phyloP scores from a whole-genome alignment of 2,329 filamentous ascomycete species.

The Ascochyta pisi region DNA sequence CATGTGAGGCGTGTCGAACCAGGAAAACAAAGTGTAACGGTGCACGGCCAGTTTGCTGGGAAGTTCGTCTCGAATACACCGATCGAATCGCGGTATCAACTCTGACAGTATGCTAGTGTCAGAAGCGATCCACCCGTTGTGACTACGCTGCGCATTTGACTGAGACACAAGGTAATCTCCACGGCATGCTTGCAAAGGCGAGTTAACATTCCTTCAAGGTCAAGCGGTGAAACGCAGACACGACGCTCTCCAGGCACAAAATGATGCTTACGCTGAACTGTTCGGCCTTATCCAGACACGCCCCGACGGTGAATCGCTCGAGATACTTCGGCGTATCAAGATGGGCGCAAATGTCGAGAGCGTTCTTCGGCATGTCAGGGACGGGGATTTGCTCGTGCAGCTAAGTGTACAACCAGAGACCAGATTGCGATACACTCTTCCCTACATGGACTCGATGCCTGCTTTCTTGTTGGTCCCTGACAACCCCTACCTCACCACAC shows the following conservation, averaged over 20 bases:
- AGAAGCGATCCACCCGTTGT: conserved; percentile 7
- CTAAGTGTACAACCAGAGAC: conserved; percentile 16
- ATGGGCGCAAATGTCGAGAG: conserved; percentile 18
- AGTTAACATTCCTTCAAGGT: conserved; percentile 8
- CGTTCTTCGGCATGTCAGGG: conserved; percentile 21
- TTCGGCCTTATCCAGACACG: conserved; percentile 19
- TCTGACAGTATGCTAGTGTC: conserved; percentile 8
- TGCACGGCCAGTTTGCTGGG: conserved; percentile 1
- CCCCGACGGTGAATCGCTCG: conserved; percentile 18
- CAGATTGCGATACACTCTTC: conserved; percentile 18
- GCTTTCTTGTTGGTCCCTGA: conserved; percentile 10
- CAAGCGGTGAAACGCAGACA: conserved; percentile 25
- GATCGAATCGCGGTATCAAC: background rate
- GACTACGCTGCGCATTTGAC: conserved; percentile 5
- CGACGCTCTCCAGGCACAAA: conserved; percentile 15
- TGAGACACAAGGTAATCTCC: conserved; percentile 12
- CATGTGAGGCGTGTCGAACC: conserved; percentile 8
- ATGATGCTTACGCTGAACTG: conserved; percentile 21
- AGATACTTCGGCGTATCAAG: conserved; percentile 23
- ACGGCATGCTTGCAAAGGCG: background rate
- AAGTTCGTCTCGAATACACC: conserved; percentile 7
- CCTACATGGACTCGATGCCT: conserved; percentile 15
- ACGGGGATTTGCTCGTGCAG: conserved; percentile 24
- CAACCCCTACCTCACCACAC: conserved; percentile 18
- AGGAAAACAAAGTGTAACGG: conserved; percentile 13